Conservation (phyloP, 257 asterid species). For the Paulownia fortunei region DNA sequence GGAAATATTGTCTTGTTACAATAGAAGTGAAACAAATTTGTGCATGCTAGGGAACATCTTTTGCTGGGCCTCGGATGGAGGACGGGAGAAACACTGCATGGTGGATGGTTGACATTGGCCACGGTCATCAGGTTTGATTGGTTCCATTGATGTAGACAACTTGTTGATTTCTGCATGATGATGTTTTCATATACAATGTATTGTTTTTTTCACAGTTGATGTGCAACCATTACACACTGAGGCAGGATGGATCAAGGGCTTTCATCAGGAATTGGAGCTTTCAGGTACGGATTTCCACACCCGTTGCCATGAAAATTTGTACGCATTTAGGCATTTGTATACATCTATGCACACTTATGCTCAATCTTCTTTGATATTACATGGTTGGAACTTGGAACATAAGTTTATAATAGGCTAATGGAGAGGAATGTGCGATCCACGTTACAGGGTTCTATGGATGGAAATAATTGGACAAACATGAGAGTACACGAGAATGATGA, state of each 20-base stretch:
- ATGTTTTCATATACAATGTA: background rate
- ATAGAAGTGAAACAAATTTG: background rate
- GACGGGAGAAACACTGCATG: constrained; percentile 71
- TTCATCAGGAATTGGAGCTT: constrained; percentile 84
- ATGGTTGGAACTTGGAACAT: background rate
- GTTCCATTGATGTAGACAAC: background rate
- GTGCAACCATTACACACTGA: constrained; percentile 93
- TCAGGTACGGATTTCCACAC: constrained; percentile 53
- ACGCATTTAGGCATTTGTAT: background rate
- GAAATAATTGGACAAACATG: constrained; percentile 81
- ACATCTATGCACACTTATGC: background rate
- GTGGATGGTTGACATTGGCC: constrained; percentile 97
- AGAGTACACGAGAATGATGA: constrained; percentile 83
- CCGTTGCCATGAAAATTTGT: background rate
- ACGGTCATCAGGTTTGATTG: constrained; percentile 81
- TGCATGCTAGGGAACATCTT: constrained; percentile 75
- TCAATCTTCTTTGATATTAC: background rate
- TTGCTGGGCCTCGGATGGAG: constrained; percentile 86
- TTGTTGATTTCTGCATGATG: background rate
- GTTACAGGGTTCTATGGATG: constrained; percentile 85
- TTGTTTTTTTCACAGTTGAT: constrained; percentile 61
- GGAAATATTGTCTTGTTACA: constrained; percentile 3
- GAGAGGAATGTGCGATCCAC: background rate
- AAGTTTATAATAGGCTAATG: background rate
- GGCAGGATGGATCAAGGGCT: constrained; percentile 95